These are phyloP conservation scores for Micractinium conductrix DNA, from an alignment of 139 green algal genomes.

Conservation along the genomic window DNA sequence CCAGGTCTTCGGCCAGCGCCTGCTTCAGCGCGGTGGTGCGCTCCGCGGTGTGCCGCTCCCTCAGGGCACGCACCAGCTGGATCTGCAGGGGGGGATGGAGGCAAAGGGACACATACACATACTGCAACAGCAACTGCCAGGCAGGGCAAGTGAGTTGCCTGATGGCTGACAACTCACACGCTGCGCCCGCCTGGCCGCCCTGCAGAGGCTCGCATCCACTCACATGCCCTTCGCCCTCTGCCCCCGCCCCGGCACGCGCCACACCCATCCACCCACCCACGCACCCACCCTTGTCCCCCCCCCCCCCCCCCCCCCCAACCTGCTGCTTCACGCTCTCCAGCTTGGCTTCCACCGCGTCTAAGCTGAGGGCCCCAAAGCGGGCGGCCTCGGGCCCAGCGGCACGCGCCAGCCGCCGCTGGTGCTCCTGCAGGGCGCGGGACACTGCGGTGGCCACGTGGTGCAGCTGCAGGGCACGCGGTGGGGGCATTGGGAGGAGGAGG, in stretches of 20 bases:
- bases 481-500: background rate
- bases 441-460: slow-evolving; percentile 5
- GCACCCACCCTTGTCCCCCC: background rate
- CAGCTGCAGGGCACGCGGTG: slow-evolving; percentile 8
- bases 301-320: background rate
- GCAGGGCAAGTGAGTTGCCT: too few relatives aligned
- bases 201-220: too few relatives aligned
- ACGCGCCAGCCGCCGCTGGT: slow-evolving; percentile 2
- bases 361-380: slow-evolving; percentile 1
- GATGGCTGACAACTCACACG: too few relatives aligned
- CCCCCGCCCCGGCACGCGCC: too few relatives aligned
- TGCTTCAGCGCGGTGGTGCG: background rate
- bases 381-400: background rate
- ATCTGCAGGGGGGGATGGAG: slow-evolving; percentile 16
- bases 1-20: slow-evolving; percentile 29
- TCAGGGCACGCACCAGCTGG: slow-evolving; percentile 16
- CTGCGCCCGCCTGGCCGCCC: too few relatives aligned
- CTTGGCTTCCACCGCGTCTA: slow-evolving; percentile 34
- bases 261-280: too few relatives aligned
- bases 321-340: slow-evolving; percentile 39
- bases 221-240: too few relatives aligned
- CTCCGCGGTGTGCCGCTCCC: slow-evolving; percentile 28
- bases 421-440: slow-evolving; percentile 13
- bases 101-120: too few relatives aligned
- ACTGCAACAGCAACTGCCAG: too few relatives aligned